These are phyloP conservation scores for Aspergillaceae sp. DNA, from an alignment of 2,329 filamentous ascomycete species.

Conservation along the genomic window DNA sequence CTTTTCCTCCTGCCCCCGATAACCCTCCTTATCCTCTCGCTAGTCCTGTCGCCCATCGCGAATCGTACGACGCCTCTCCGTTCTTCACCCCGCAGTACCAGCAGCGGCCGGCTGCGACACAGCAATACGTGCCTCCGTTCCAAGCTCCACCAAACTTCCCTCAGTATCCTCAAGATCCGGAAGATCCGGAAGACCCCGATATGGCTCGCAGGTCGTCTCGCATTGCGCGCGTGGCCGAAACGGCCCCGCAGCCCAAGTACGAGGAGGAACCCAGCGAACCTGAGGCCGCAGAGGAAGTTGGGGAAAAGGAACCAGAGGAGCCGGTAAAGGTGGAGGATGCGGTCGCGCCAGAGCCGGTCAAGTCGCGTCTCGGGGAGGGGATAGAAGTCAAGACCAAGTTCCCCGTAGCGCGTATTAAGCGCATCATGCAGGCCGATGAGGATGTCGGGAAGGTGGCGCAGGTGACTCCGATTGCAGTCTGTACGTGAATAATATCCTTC, in stretches of 20 bases:
- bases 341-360: conserved; percentile 13
- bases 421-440: conserved; percentile 98
- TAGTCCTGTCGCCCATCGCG: conserved; percentile 29
- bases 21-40: conserved; percentile 22
- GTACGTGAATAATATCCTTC: conserved; percentile 36
- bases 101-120: conserved; percentile 21
- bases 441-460: conserved; percentile 98
- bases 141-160: not conserved
- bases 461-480: conserved; percentile 89
- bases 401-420: conserved; percentile 92
- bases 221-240: conserved; percentile 23
- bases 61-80: conserved; percentile 40
- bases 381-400: conserved; percentile 89
- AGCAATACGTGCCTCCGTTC: conserved; percentile 30
- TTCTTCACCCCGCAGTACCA: conserved; percentile 36
- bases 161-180: not conserved
- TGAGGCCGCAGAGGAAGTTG: not conserved
- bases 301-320: conserved; percentile 1
- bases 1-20: conserved; percentile 28
- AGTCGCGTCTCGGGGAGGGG: conserved; percentile 38
- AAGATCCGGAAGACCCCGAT: conserved; percentile 14
- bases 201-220: conserved; percentile 38
- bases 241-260: conserved; percentile 15
- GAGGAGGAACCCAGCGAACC: conserved; percentile 10
- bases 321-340: conserved; percentile 8